Evolutionary conservation across 768 basidiomycete species (phyloP), one percentile per base, ranked within the genome.

Genomic region (Kwoniella sp.): DNA sequence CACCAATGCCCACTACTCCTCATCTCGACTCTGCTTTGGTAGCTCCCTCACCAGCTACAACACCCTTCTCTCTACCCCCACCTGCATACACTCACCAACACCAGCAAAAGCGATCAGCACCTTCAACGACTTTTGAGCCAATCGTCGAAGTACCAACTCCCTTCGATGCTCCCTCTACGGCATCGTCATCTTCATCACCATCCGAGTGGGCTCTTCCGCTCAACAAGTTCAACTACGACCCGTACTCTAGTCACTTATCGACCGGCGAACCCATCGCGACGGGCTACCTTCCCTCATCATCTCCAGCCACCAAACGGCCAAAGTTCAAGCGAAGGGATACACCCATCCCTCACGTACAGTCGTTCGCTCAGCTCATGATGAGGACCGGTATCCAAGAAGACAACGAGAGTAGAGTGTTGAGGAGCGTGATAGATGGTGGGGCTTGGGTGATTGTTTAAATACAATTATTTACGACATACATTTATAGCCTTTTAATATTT

Each of bases 261-360:
- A 55, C 60, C 47, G 49, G 63, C 48, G 55, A 61, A 46, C 13
- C 55, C 44, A 57, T 55, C 46, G 27, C 63, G 21, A 50, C 49
- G 10, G 13, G 37, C 3, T 56, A 29, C 7, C 51, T 50, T 30
- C 26, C 54, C 19, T n/a, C 40, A 29, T 24, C 19, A 7, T 8
- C 30, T 17, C 21, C n/a, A 29, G 50, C 55, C 5, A 40, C 55
- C 9, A 40, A 55, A 10, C 53, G 72, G 51, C 72, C 72, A 47
- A 62, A 63, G 54, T 54, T 73, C 33, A 64, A 63, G 44, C 51
- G 71, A 44, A 24, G 71, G 29, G 71, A 70, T 55, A 73, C 71
- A n/a, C 71, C 71, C 17, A 61, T 69, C 22, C 70, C 70, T 12
- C 33, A 55, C 15, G 44, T 48, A n/a, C 24, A 48, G 19, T 44